Conservation (phyloP, 1,284 basidiomycete genomes). For the Peniophora sp. region DNA sequence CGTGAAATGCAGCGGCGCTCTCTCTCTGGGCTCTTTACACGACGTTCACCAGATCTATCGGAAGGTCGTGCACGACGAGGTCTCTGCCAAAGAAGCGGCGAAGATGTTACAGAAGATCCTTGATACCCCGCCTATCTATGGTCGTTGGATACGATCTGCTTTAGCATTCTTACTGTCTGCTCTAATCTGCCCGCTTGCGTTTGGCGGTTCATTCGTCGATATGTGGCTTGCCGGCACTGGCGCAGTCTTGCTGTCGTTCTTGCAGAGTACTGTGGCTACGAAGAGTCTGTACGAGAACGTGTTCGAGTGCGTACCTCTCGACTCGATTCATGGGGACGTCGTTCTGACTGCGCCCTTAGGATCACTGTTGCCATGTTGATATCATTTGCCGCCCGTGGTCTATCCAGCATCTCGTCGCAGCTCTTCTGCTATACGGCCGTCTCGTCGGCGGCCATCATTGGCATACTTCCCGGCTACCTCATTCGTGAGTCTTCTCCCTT, state of each 20-base stretch:
- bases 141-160: slow-evolving; percentile 47
- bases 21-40: slow-evolving; percentile 71
- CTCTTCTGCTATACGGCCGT: slow-evolving; percentile 86
- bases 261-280: slow-evolving; percentile 65
- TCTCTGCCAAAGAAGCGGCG: slow-evolving; percentile 67
- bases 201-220: slow-evolving; percentile 79
- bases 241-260: slow-evolving; percentile 55
- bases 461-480: slow-evolving; percentile 77
- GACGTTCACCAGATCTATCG: slow-evolving; percentile 73
- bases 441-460: slow-evolving; percentile 74
- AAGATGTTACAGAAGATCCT: slow-evolving; percentile 40
- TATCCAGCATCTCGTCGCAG: slow-evolving; percentile 65
- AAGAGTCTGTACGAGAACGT: slow-evolving; percentile 82
- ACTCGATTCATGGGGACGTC: not conserved
- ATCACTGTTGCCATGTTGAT: slow-evolving; percentile 78
- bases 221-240: slow-evolving; percentile 71
- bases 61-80: slow-evolving; percentile 76
- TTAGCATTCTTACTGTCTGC: slow-evolving; percentile 67
- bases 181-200: slow-evolving; percentile 75
- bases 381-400: slow-evolving; percentile 71
- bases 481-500: slow-evolving; percentile 48
- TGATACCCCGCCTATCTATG: slow-evolving; percentile 50
- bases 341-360: slow-evolving; percentile 30
- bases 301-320: slow-evolving; percentile 66
- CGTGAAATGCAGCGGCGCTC: slow-evolving; percentile 65